Conservation (phyloP, 345 rosid genomes). For the Heritiera fomes region DNA sequence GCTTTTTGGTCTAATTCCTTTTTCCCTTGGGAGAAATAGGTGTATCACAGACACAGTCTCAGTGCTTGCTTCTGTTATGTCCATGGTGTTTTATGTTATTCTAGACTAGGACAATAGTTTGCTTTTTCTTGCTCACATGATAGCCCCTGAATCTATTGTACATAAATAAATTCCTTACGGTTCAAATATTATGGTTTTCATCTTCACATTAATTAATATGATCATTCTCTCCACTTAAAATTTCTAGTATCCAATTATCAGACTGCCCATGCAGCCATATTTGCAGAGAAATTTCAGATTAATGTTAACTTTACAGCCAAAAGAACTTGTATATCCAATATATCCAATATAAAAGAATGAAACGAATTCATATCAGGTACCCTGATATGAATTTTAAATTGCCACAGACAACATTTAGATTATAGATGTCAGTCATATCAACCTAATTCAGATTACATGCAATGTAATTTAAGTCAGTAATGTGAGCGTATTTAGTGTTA, state of each 20-base stretch:
- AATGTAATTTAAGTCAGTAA: neutral
- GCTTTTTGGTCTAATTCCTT: too few relatives aligned
- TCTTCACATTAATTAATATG: too few relatives aligned
- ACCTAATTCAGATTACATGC: neutral
- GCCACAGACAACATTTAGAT: neutral
- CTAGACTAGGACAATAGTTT: neutral
- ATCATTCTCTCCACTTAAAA: neutral
- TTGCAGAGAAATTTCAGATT: neutral
- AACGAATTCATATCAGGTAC: neutral
- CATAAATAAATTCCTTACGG: neutral
- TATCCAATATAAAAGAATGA: neutral
- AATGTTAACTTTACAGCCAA: neutral
- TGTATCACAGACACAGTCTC: too few relatives aligned
- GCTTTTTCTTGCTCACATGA: neutral
- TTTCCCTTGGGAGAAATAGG: too few relatives aligned
- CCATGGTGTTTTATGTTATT: neutral
- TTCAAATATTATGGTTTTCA: neutral
- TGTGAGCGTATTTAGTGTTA: too few relatives aligned
- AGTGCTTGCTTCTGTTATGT: too few relatives aligned
- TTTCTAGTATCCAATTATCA: neutral
- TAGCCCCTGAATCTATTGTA: neutral
- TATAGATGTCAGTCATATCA: neutral
- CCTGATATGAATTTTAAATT: neutral
- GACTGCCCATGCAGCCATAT: neutral
- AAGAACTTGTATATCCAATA: neutral